Evolutionary conservation across 139 green algal species (phyloP).

Genomic region (Dunaliella primolecta): DNA sequence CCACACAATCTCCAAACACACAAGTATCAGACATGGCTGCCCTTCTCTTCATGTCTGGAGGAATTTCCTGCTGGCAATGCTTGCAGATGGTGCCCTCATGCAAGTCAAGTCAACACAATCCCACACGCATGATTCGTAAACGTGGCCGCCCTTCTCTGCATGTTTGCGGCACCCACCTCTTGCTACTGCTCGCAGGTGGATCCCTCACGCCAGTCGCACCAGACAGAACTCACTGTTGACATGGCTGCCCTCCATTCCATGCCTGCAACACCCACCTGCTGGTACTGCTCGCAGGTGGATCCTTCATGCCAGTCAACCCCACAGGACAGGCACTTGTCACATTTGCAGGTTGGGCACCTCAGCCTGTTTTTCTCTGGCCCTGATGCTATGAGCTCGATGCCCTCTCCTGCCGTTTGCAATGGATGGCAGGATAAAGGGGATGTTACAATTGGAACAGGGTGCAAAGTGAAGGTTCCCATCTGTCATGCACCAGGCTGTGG

Average conservation of each 20-base stretch:
- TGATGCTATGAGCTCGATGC: neutral
- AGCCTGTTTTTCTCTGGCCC: neutral
- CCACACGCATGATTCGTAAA: too few species aligned
- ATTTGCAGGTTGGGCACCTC: slow-evolving; percentile 7
- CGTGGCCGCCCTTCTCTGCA: too few species aligned
- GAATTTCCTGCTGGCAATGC: too few species aligned
- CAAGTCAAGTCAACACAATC: too few species aligned
- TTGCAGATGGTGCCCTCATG: too few species aligned
- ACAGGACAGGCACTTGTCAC: slow-evolving; percentile 11
- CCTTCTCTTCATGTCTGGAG: too few species aligned
- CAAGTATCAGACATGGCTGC: too few species aligned
- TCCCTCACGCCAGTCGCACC: too few species aligned
- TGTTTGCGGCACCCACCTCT: neutral
- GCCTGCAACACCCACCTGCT: slow-evolving; percentile 8
- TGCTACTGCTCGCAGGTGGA: too few species aligned
- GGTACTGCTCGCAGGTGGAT: slow-evolving; percentile 9
- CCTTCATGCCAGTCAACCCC: slow-evolving; percentile 17
- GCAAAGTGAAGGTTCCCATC: neutral
- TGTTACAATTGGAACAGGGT: neutral
- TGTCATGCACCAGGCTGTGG: neutral
- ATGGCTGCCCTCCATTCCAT: too few species aligned
- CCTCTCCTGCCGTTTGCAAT: neutral
- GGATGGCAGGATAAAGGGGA: neutral
- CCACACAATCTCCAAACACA: too few species aligned
- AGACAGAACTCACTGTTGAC: too few species aligned